A percentile compares a stretch with the other conserved stretches of the same genome.
phyloP scores from a whole-genome alignment of 1,139 yeast genomes.

The Geotrichum europaeum region DNA sequence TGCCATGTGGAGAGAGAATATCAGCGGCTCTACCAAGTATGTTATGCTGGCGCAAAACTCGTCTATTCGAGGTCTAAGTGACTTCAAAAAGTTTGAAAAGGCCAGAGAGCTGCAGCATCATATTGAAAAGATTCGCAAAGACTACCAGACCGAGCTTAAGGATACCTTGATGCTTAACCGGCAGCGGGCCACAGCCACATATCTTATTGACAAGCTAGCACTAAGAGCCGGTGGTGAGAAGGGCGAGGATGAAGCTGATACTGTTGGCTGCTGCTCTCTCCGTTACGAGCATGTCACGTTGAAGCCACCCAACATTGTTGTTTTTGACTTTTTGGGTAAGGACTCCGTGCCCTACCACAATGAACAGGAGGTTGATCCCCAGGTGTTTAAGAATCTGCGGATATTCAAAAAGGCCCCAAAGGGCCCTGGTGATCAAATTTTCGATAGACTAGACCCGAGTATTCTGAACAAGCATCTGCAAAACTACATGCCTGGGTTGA shows the following conservation, averaged over 20 bases:
- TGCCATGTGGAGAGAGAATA: conserved; percentile 96
- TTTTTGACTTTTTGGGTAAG: conserved; percentile 94
- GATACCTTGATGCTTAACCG: conserved; percentile 77
- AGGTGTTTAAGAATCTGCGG: conserved; percentile 81
- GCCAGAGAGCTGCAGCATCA: conserved; percentile 76
- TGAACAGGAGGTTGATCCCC: conserved; percentile 84
- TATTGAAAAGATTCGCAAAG: conserved; percentile 67
- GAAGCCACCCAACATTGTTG: conserved; percentile 77
- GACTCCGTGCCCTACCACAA: conserved; percentile 90
- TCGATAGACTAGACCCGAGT: conserved; percentile 83
- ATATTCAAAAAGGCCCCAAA: conserved; percentile 86
- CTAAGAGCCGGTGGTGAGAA: conserved; percentile 98
- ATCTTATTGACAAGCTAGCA: conserved; percentile 89
- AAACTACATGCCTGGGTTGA: conserved; percentile 83
- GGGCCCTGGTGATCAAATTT: conserved; percentile 84
- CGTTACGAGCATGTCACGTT: conserved; percentile 84
- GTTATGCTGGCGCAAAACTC: conserved; percentile 90
- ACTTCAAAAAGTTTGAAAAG: conserved; percentile 85
- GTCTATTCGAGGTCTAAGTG: conserved; percentile 85
- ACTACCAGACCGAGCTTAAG: conserved; percentile 64
- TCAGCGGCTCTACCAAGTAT: conserved; percentile 75
- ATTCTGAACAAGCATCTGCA: conserved; percentile 81
- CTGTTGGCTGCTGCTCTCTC: conserved; percentile 95
- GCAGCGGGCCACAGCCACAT: conserved; percentile 91
- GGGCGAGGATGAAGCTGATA: conserved; percentile 95